Conservation (phyloP, 2,329 filamentous ascomycete genomes). For the Lachnellula suecica region DNA sequence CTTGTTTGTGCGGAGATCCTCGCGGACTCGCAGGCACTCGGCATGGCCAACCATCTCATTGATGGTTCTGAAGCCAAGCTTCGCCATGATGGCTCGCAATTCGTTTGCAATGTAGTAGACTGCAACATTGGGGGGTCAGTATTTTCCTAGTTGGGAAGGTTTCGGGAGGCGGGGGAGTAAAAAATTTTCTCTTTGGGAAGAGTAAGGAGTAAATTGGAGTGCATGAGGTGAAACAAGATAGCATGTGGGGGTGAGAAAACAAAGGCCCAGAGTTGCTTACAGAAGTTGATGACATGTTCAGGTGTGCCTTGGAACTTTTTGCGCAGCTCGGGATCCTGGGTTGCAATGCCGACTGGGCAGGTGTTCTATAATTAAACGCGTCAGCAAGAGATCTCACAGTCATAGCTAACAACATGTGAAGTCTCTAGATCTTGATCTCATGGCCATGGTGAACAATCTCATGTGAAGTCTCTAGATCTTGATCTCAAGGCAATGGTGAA, state of each 20-base stretch:
- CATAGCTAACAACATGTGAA: background rate
- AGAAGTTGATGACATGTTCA: constrained; percentile 96
- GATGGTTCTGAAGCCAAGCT: constrained; percentile 88
- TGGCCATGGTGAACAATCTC: too few species aligned
- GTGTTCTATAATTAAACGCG: constrained; percentile 56
- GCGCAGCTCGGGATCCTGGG: constrained; percentile 89
- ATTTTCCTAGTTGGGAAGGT: background rate
- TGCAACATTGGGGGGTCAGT: constrained; percentile 3
- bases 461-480: too few species aligned
- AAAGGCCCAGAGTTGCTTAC: too few species aligned
- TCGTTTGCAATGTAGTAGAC: constrained; percentile 95
- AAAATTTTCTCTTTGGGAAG: too few species aligned
- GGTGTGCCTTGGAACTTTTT: constrained; percentile 93
- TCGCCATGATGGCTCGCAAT: constrained; percentile 94
- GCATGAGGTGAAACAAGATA: too few species aligned
- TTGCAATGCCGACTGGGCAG: constrained; percentile 90
- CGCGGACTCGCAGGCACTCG: constrained; percentile 80
- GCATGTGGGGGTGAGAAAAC: too few species aligned
- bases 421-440: constrained; percentile 2
- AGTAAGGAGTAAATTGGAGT: too few species aligned
- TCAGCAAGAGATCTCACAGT: constrained; percentile 12
- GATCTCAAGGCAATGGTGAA: too few species aligned
- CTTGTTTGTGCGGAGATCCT: constrained; percentile 85
- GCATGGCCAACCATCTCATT: constrained; percentile 98
- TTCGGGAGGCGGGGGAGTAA: too few species aligned